These are phyloP conservation scores for Ailanthus altissimus DNA, from an alignment of 345 rosid genomes.

Conservation along the genomic window DNA sequence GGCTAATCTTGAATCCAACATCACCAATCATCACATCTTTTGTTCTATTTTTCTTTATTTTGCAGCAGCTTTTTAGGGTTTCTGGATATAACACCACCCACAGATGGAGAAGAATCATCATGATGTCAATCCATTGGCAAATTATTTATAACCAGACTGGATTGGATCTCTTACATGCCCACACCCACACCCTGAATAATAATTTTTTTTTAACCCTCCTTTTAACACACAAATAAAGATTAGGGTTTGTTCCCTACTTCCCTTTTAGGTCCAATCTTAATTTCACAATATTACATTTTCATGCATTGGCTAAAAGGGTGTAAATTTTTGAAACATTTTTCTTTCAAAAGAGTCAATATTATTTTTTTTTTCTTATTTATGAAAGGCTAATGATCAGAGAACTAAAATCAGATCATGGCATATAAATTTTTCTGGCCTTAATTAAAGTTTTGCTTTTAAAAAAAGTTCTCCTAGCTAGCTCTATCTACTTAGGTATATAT, in stretches of 20 bases:
- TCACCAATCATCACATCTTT: constrained; percentile 40
- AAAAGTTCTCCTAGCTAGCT: not conserved
- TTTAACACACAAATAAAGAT: constrained; percentile 1
- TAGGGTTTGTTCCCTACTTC: not conserved
- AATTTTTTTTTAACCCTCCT: not conserved
- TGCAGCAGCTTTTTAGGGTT: constrained; percentile 60
- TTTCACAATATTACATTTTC: constrained; percentile 3
- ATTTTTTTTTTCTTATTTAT: not conserved
- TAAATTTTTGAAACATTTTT: not conserved
- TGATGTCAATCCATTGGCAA: constrained; percentile 50
- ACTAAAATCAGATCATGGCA: not conserved
- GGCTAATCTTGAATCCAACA: constrained; percentile 37
- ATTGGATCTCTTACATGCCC: constrained; percentile 27
- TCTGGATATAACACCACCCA: constrained; percentile 54
- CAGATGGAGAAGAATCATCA: constrained; percentile 30
- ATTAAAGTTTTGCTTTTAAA: not conserved
- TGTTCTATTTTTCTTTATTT: constrained; percentile 25
- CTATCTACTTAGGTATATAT: constrained; percentile 4
- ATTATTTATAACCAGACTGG: constrained; percentile 33
- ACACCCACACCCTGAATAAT: constrained; percentile 10
- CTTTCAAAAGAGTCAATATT: not conserved
- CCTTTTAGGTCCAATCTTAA: constrained; percentile 21
- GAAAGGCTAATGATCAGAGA: not conserved
- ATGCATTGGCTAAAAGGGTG: not conserved
- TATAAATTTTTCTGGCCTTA: not conserved